A percentile compares a stretch with the other conserved stretches of the same genome.
These are phyloP conservation scores for Kodamaea fukazawae DNA, from an alignment of 805 yeast species.

Conservation along the genomic window DNA sequence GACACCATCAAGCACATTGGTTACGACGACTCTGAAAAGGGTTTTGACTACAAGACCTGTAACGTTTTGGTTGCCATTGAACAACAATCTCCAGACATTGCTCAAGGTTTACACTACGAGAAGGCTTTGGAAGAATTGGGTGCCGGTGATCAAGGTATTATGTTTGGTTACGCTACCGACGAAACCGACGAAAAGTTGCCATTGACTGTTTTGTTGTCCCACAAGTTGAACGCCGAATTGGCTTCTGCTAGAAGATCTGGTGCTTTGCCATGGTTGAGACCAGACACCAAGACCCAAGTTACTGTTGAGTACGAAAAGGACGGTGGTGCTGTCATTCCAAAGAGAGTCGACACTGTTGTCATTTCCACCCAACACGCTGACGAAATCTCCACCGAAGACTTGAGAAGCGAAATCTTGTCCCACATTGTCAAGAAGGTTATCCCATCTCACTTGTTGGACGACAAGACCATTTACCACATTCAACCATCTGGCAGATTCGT, in stretches of 20 bases:
- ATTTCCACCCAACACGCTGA: slow-evolving; percentile 98
- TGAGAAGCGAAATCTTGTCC: slow-evolving; percentile 72
- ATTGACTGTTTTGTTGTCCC: slow-evolving; percentile 89
- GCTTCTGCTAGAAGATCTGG: slow-evolving; percentile 98
- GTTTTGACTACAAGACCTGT: slow-evolving; percentile 99
- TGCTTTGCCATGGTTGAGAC: slow-evolving; percentile 93
- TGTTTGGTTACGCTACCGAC: slow-evolving; percentile 99
- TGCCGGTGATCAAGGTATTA: slow-evolving; percentile 99
- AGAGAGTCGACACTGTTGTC: slow-evolving; percentile 96
- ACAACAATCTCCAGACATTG: slow-evolving; percentile 98
- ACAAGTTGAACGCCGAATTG: slow-evolving; percentile 93
- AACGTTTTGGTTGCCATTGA: slow-evolving; percentile 98
- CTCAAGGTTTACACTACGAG: slow-evolving; percentile 98
- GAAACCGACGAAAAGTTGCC: slow-evolving; percentile 98
- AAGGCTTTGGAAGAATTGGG: slow-evolving; percentile 94
- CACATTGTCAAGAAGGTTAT: slow-evolving; percentile 90
- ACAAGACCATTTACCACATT: slow-evolving; percentile 93
- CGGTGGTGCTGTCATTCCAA: slow-evolving; percentile 92
- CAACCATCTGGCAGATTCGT: slow-evolving; percentile 99
- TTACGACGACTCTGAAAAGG: slow-evolving; percentile 92
- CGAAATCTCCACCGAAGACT: slow-evolving; percentile 87
- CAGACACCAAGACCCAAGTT: slow-evolving; percentile 99
- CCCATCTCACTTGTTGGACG: slow-evolving; percentile 87
- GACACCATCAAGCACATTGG: slow-evolving; percentile 99
- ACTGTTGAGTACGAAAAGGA: slow-evolving; percentile 94